Percentiles rank a stretch among this genome's conserved stretches.
phyloP scores from a whole-genome alignment of 2,329 filamentous ascomycete genomes.

The Ambrosiella beaveri region DNA sequence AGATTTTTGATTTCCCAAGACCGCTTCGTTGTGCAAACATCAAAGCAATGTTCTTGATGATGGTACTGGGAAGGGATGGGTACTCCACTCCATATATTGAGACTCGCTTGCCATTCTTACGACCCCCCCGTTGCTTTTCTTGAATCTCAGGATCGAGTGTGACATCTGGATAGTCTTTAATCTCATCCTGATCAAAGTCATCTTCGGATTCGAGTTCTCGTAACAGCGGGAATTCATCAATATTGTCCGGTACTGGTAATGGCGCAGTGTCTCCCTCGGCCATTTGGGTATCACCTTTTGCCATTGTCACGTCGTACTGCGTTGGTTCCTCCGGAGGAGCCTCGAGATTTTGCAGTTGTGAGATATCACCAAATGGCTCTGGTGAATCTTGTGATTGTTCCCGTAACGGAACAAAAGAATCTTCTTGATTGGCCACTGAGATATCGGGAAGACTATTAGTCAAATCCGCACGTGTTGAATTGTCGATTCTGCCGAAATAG shows the following conservation, averaged over 20 bases:
- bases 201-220: conserved; percentile 10
- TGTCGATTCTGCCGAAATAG: conserved; percentile 20
- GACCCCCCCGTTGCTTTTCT: conserved; percentile 13
- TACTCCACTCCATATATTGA: conserved; percentile 62
- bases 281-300: background rate
- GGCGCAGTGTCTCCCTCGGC: background rate
- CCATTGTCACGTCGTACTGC: conserved; percentile 6
- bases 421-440: conserved; percentile 1
- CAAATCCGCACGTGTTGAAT: conserved; percentile 12
- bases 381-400: conserved; percentile 8
- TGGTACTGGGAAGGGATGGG: conserved; percentile 51
- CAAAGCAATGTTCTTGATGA: conserved; percentile 58
- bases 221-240: conserved; percentile 3
- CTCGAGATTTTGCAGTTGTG: conserved; percentile 8
- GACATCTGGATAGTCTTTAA: conserved; percentile 3
- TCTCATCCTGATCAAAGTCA: conserved; percentile 10
- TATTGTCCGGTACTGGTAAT: background rate
- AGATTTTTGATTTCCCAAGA: conserved; percentile 49
- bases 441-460: conserved; percentile 8
- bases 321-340: conserved; percentile 1
- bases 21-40: conserved; percentile 53
- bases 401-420: background rate
- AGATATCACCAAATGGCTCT: conserved; percentile 12
- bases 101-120: conserved; percentile 33
- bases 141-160: conserved; percentile 4